A percentile compares a stretch with the other conserved stretches of the same genome.
Evolutionary conservation across 1,284 basidiomycete species (phyloP).

Genomic region (Trametes sp.): DNA sequence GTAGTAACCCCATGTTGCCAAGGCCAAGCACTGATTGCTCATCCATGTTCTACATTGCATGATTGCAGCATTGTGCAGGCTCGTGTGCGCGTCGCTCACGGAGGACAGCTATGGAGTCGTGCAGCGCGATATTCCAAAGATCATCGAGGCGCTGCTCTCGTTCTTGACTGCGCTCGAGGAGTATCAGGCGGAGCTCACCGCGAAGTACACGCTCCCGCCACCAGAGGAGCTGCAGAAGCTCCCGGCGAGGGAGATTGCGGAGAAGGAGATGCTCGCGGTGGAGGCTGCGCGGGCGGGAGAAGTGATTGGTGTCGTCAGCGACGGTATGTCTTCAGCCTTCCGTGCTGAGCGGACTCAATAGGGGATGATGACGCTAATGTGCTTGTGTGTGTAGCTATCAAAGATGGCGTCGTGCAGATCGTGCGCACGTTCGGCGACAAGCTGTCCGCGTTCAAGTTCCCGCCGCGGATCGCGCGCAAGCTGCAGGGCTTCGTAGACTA

Average conservation of each 20-base stretch:
- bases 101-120: constrained; percentile 87
- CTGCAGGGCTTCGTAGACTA: constrained; percentile 79
- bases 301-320: constrained; percentile 59
- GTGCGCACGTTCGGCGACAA: constrained; percentile 79
- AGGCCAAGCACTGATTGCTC: too few relatives aligned
- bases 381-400: constrained; percentile 58
- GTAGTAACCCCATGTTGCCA: constrained; percentile 26
- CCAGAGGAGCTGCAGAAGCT: constrained; percentile 45
- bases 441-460: constrained; percentile 79
- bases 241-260: constrained; percentile 39
- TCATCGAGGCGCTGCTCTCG: constrained; percentile 76
- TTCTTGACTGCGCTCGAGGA: constrained; percentile 73
- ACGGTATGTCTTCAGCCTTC: constrained; percentile 46
- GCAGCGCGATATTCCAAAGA: constrained; percentile 82
- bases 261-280: constrained; percentile 44
- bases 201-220: constrained; percentile 46
- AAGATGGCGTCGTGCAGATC: constrained; percentile 71
- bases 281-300: constrained; percentile 63
- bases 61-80: constrained; percentile 69
- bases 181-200: constrained; percentile 57
- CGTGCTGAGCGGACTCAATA: not conserved
- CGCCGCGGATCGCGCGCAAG: constrained; percentile 67
- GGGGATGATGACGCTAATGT: constrained; percentile 19
- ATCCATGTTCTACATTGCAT: too few relatives aligned
- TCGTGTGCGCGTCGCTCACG: constrained; percentile 75